These are phyloP conservation scores for Calonectria hawksworthii DNA, from an alignment of 2,329 filamentous ascomycete genomes.

Conservation along the genomic window DNA sequence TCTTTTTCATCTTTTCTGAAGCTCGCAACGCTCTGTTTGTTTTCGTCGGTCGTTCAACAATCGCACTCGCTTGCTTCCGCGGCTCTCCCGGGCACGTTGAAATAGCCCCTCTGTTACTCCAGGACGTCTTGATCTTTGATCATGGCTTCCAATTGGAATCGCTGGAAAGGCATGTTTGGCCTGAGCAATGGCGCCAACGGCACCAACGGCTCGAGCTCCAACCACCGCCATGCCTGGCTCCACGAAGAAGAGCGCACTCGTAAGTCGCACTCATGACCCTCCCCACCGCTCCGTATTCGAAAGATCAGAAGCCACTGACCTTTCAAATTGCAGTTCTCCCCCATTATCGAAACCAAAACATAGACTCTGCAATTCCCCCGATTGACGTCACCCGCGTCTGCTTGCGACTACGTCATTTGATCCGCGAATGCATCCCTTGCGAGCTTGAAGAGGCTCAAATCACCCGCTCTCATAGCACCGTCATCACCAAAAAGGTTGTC, in stretches of 20 bases:
- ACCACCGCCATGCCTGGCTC: conserved; percentile 53
- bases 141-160: conserved; percentile 47
- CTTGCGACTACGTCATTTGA: conserved; percentile 88
- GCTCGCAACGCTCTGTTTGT: not conserved
- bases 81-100: not conserved
- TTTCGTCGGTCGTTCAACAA: not conserved
- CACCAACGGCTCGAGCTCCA: conserved; percentile 36
- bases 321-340: conserved; percentile 71
- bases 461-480: conserved; percentile 83
- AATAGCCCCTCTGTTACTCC: conserved; percentile 25
- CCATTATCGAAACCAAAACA: conserved; percentile 67
- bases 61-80: not conserved
- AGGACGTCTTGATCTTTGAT: not conserved
- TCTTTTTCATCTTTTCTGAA: not conserved
- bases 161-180: conserved; percentile 49
- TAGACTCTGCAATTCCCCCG: conserved; percentile 78
- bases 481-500: conserved; percentile 87
- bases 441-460: conserved; percentile 85
- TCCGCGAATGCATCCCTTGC: conserved; percentile 91
- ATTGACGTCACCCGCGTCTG: conserved; percentile 90
- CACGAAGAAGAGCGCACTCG: conserved; percentile 61
- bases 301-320: not conserved
- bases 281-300: not conserved
- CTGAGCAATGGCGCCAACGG: conserved; percentile 36
- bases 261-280: conserved; percentile 48